A percentile compares a stretch with the other conserved stretches of the same genome.
phyloP scores from a whole-genome alignment of 345 rosid species.

The Pistacia atlantica region DNA sequence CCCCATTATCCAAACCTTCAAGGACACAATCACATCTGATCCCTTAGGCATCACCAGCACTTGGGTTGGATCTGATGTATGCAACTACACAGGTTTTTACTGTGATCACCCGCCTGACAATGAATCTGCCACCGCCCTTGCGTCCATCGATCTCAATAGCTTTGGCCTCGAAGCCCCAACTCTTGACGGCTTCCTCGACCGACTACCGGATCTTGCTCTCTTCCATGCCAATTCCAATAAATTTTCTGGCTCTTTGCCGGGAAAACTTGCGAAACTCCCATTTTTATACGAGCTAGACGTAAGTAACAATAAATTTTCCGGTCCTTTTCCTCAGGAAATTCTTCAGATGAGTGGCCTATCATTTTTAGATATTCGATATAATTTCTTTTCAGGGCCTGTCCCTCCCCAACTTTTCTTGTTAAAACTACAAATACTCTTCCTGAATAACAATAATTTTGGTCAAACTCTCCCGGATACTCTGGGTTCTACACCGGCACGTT shows the following conservation, averaged over 20 bases:
- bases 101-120: constrained; percentile 45
- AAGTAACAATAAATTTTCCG: constrained; percentile 43
- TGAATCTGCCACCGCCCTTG: constrained; percentile 36
- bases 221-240: constrained; percentile 58
- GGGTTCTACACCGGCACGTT: constrained; percentile 32
- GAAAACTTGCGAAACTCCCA: constrained; percentile 26
- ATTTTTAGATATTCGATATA: constrained; percentile 47
- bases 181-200: constrained; percentile 45
- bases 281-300: constrained; percentile 44
- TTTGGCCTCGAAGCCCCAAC: constrained; percentile 34
- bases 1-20: constrained; percentile 38
- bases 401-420: constrained; percentile 38
- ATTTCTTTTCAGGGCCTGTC: constrained; percentile 41
- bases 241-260: constrained; percentile 39
- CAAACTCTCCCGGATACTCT: constrained; percentile 34
- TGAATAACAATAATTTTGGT: constrained; percentile 48
- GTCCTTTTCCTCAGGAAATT: constrained; percentile 30
- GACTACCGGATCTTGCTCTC: constrained; percentile 50
- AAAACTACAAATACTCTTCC: constrained; percentile 34
- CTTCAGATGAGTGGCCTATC: constrained; percentile 26
- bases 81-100: constrained; percentile 46
- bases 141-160: constrained; percentile 44
- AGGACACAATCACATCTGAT: constrained; percentile 36
- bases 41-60: constrained; percentile 33
- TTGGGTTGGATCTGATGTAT: constrained; percentile 44